These are phyloP conservation scores for Spiromastix sp. DNA, from an alignment of 2,329 filamentous ascomycete species.

Conservation along the genomic window DNA sequence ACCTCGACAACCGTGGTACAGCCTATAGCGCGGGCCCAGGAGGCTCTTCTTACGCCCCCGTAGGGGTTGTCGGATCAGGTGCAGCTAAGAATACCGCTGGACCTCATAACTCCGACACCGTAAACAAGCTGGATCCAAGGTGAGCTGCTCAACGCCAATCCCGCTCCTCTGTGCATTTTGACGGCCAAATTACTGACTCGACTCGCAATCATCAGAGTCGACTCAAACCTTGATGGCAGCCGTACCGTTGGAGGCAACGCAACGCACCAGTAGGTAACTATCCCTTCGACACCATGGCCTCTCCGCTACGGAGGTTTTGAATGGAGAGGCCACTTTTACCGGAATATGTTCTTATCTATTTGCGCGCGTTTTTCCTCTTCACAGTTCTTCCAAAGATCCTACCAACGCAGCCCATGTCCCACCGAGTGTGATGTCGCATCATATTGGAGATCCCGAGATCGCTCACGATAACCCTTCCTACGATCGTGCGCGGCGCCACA, in stretches of 20 bases:
- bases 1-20: not conserved
- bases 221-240: slow-evolving; percentile 3
- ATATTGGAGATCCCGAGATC: slow-evolving; percentile 38
- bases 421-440: slow-evolving; percentile 42
- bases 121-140: slow-evolving; percentile 41
- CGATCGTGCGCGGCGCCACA: slow-evolving; percentile 38
- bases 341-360: not conserved
- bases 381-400: slow-evolving; percentile 31
- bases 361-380: not conserved
- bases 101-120: slow-evolving; percentile 33
- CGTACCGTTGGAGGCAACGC: slow-evolving; percentile 3
- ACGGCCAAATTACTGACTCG: not conserved
- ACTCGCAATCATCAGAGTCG: not conserved
- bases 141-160: not conserved
- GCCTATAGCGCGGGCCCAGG: slow-evolving; percentile 2
- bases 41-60: slow-evolving; percentile 15
- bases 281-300: not conserved
- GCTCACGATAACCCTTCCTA: slow-evolving; percentile 37
- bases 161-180: too few relatives aligned
- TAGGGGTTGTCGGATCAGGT: slow-evolving; percentile 10
- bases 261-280: slow-evolving; percentile 4
- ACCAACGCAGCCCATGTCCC: slow-evolving; percentile 49
- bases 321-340: not conserved
- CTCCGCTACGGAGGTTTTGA: too few relatives aligned
- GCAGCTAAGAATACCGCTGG: slow-evolving; percentile 19